Conservation (phyloP, 805 yeast species). For the Nakazawaea molendinolei region DNA sequence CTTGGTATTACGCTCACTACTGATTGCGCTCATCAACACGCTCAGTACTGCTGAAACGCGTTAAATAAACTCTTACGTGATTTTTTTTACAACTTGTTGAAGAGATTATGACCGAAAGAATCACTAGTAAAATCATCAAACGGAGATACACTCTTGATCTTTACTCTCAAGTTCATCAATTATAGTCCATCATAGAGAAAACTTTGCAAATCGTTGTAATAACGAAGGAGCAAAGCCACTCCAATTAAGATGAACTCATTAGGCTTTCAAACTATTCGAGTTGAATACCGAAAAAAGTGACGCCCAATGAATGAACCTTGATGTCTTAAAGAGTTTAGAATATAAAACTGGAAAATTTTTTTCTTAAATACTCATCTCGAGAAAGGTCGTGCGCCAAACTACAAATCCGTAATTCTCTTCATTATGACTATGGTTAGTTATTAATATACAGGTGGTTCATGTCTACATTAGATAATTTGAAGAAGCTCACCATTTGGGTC, state of each 20-base stretch:
- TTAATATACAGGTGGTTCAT: too few species aligned
- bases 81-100: too few species aligned
- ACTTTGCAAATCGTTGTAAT: too few species aligned
- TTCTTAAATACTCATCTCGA: neutral
- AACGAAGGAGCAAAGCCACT: too few species aligned
- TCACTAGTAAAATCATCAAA: conserved; percentile 8
- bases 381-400: conserved; percentile 1
- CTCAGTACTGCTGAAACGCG: too few species aligned
- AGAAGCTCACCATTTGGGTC: conserved; percentile 10
- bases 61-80: too few species aligned
- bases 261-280: conserved; percentile 8
- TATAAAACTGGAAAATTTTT: conserved; percentile 1
- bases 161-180: conserved; percentile 6
- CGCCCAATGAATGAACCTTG: conserved; percentile 10
- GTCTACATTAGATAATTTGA: too few species aligned
- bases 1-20: too few species aligned
- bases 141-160: conserved; percentile 12
- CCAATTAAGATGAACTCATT: too few species aligned
- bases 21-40: too few species aligned
- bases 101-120: conserved; percentile 12
- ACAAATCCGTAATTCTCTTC: too few species aligned
- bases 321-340: conserved; percentile 4
- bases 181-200: neutral
- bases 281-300: neutral
- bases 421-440: too few species aligned